Percentiles rank a stretch among this genome's conserved stretches.
phyloP scores from a whole-genome alignment of 2,329 filamentous ascomycete genomes.

The Pseudocercospora vitis region DNA sequence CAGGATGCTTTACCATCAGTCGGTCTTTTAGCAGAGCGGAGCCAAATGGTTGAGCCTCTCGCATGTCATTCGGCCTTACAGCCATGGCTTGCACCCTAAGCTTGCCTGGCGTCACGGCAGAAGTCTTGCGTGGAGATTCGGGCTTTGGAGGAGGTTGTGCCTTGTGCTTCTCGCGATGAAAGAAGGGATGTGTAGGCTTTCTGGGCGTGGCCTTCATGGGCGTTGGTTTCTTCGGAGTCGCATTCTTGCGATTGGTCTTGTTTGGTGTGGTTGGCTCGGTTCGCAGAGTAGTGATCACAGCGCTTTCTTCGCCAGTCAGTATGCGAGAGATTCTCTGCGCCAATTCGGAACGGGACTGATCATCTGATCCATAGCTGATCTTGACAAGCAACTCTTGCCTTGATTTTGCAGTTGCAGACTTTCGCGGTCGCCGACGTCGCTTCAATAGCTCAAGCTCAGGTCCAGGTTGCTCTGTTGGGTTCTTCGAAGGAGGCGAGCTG shows the following conservation, averaged over 20 bases:
- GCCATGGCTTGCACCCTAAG: conserved; percentile 36
- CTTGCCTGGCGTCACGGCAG: conserved; percentile 51
- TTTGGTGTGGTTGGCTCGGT: conserved; percentile 8
- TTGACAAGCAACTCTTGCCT: conserved; percentile 29
- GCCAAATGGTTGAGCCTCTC: conserved; percentile 26
- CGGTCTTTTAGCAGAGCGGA: conserved; percentile 37
- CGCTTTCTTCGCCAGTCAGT: conserved; percentile 43
- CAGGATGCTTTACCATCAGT: conserved; percentile 59
- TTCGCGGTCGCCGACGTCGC: conserved; percentile 34
- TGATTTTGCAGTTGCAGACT: conserved; percentile 24
- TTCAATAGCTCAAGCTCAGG: conserved; percentile 25
- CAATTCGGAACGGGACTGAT: conserved; percentile 48
- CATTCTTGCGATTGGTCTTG: conserved; percentile 12
- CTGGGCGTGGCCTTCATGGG: conserved; percentile 23
- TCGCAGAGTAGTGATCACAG: conserved; percentile 1
- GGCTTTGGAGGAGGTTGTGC: conserved; percentile 27
- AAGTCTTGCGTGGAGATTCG: conserved; percentile 36
- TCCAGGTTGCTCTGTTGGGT: conserved; percentile 23
- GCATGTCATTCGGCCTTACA: conserved; percentile 23
- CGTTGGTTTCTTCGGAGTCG: conserved; percentile 27
- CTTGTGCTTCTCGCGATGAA: conserved; percentile 56
- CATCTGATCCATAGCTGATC: conserved; percentile 56
- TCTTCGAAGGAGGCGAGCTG: conserved; percentile 44
- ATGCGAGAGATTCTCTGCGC: conserved; percentile 66
- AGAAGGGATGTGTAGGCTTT: conserved; percentile 65